Evolutionary conservation across 139 green algal species (phyloP).

Genomic region (Eudorina sp.): DNA sequence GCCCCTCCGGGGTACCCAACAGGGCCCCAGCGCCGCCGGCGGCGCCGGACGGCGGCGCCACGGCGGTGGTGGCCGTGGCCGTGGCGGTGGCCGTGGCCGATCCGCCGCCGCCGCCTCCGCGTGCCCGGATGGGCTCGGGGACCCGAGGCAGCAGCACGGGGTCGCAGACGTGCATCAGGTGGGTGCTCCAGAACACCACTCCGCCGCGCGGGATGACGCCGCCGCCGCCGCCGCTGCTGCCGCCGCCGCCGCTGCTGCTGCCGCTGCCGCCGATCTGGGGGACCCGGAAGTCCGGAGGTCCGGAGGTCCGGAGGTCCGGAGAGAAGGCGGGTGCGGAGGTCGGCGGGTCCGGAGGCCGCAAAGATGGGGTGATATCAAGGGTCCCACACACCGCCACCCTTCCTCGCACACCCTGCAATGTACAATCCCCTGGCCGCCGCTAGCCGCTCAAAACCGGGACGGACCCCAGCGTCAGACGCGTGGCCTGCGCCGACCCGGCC

Average conservation of each 20-base stretch:
- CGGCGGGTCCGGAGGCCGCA: not conserved
- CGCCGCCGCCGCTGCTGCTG: not conserved
- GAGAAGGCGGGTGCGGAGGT: too few relatives aligned
- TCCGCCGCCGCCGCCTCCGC: not conserved
- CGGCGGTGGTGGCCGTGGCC: not conserved
- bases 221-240: not conserved
- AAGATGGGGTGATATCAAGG: not conserved
- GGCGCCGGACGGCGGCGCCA: not conserved
- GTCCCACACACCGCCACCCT: not conserved
- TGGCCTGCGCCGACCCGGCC: not conserved
- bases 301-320: too few relatives aligned
- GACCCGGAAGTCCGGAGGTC: too few relatives aligned
- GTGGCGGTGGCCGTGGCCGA: not conserved
- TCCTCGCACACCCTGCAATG: not conserved
- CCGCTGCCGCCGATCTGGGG: not conserved
- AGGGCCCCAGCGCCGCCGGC: not conserved
- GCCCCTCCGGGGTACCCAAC: not conserved
- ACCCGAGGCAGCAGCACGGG: not conserved
- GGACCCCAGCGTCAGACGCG: not conserved
- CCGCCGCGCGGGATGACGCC: not conserved
- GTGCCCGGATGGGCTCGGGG: not conserved
- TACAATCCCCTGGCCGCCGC: not conserved
- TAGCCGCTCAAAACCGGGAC: not conserved
- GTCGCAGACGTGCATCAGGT: constrained; percentile 13
- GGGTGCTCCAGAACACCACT: constrained; percentile 2